Evolutionary conservation across 1,284 basidiomycete species (phyloP).

Genomic region (Cutaneotrichosporon cyanovorans): DNA sequence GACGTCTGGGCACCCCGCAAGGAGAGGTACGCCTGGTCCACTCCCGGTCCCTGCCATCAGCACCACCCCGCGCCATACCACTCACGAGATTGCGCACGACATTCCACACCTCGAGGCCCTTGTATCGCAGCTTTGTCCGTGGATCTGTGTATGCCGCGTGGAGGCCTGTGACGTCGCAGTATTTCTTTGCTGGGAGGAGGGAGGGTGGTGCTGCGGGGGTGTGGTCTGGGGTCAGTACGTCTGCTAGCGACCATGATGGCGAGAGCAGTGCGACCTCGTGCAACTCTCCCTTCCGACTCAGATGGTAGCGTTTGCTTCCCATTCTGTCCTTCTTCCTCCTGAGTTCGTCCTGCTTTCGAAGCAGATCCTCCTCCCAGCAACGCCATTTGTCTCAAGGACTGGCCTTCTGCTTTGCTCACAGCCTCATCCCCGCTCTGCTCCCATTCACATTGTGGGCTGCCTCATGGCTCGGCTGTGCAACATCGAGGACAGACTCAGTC

Average conservation of each 20-base stretch:
- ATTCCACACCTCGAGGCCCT: slow-evolving; percentile 44
- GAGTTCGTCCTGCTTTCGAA: no score
- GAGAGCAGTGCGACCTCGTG: no score
- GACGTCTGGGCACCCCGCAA: slow-evolving; percentile 41
- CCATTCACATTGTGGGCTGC: no score
- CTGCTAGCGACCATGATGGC: neutral
- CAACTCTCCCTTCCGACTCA: no score
- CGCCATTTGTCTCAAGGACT: no score
- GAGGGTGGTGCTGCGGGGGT: slow-evolving; percentile 44
- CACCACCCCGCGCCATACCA: neutral
- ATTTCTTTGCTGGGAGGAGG: slow-evolving; percentile 46
- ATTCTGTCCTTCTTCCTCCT: no score
- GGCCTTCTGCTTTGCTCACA: no score
- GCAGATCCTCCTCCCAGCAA: no score
- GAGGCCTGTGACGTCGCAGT: slow-evolving; percentile 51
- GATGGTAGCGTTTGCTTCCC: no score
- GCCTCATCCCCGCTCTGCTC: no score
- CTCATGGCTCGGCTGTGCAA: no score
- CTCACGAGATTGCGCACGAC: slow-evolving; percentile 44
- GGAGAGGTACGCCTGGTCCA: slow-evolving; percentile 44
- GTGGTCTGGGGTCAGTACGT: slow-evolving; percentile 27
- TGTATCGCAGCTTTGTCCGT: slow-evolving; percentile 44
- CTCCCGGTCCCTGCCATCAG: slow-evolving; percentile 38
- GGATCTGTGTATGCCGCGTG: slow-evolving; percentile 47
- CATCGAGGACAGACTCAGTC: no score